Conservation (phyloP, 1,284 basidiomycete genomes). For the Pyrrhoderma lamaoense region DNA sequence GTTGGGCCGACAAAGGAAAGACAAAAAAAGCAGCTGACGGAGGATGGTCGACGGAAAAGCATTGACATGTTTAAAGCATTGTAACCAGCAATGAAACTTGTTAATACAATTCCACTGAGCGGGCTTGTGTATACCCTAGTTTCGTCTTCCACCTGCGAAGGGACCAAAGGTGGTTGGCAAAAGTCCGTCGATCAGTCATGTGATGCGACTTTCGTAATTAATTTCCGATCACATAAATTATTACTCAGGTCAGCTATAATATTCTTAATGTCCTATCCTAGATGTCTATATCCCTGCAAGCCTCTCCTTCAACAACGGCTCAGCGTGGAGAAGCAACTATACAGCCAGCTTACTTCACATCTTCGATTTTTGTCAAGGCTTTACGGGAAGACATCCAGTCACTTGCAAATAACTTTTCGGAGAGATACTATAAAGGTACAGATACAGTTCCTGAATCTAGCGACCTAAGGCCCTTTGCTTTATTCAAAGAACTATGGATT, state of each 20-base stretch:
- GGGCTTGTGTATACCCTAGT: too few relatives aligned
- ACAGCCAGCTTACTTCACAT: slow-evolving; percentile 70
- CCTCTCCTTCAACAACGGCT: slow-evolving; percentile 25
- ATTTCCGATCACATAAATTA: too few relatives aligned
- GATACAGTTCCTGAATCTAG: slow-evolving; percentile 16
- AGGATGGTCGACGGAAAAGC: slow-evolving; percentile 32
- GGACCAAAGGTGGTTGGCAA: too few relatives aligned
- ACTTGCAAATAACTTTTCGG: slow-evolving; percentile 43
- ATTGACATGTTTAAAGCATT: slow-evolving; percentile 4
- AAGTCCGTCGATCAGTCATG: too few relatives aligned
- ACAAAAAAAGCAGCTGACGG: slow-evolving; percentile 62
- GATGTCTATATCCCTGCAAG: neutral
- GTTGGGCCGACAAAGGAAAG: slow-evolving; percentile 29
- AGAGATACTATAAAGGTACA: slow-evolving; percentile 29
- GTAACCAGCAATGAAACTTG: neutral
- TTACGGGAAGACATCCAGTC: slow-evolving; percentile 54
- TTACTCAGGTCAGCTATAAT: too few relatives aligned
- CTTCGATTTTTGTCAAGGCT: slow-evolving; percentile 59
- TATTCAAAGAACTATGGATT: slow-evolving; percentile 66
- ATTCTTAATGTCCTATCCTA: too few relatives aligned
- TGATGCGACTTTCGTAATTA: too few relatives aligned
- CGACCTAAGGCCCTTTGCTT: slow-evolving; percentile 43
- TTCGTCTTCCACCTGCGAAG: too few relatives aligned
- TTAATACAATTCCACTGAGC: too few relatives aligned
- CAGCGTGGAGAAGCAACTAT: slow-evolving; percentile 51